Percentiles rank a stretch among this genome's conserved stretches.
These are phyloP conservation scores for Penicillium sp. DNA, from an alignment of 2,329 filamentous ascomycete genomes.

Conservation along the genomic window DNA sequence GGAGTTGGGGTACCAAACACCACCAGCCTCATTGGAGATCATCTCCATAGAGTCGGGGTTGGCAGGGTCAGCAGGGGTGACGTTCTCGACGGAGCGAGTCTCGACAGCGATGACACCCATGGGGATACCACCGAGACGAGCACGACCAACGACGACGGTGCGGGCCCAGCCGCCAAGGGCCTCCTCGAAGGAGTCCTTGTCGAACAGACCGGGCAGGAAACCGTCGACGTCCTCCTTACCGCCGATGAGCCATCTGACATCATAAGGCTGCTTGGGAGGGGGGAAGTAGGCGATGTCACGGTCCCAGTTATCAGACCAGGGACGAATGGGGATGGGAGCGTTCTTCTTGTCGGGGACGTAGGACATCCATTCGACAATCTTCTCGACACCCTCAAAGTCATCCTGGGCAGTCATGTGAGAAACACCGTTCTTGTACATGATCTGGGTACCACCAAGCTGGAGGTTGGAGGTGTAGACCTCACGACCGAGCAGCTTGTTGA, in stretches of 20 bases:
- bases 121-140: constrained; percentile 93
- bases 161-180: constrained; percentile 95
- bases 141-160: constrained; percentile 94
- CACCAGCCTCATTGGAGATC: constrained; percentile 90
- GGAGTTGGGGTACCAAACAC: constrained; percentile 99
- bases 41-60: constrained; percentile 99
- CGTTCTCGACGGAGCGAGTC: constrained; percentile 93
- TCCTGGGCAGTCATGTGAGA: constrained; percentile 98
- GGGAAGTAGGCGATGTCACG: constrained; percentile 83
- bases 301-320: constrained; percentile 84
- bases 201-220: constrained; percentile 90
- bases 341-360: constrained; percentile 96
- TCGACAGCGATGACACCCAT: constrained; percentile 98
- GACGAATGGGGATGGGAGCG: constrained; percentile 87
- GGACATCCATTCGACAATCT: constrained; percentile 98
- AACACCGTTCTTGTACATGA: constrained; percentile 99
- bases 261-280: constrained; percentile 80
- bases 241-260: constrained; percentile 89
- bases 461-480: constrained; percentile 99
- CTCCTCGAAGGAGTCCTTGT: constrained; percentile 95
- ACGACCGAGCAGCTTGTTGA: constrained; percentile 97
- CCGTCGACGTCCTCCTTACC: constrained; percentile 82
- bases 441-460: constrained; percentile 99
- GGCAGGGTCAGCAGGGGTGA: constrained; percentile 92
- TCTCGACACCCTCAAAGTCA: constrained; percentile 95